A percentile compares a stretch with the other conserved stretches of the same genome.
These are phyloP conservation scores for Castanopsis chinensis DNA, from an alignment of 306 rosid genomes.

Conservation along the genomic window DNA sequence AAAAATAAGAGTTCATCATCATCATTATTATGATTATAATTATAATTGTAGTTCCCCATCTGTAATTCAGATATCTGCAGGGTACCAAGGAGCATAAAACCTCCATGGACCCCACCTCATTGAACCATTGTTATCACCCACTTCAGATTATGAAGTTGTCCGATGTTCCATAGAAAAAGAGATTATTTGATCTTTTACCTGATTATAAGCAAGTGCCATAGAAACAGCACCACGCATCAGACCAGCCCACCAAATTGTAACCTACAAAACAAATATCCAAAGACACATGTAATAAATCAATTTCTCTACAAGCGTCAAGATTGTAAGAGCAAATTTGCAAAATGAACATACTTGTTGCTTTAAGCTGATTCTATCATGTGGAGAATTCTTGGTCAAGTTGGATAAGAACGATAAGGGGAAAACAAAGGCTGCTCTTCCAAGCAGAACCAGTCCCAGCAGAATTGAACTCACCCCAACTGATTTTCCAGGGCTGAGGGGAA, in stretches of 20 bases:
- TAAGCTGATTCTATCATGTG: slow-evolving; percentile 53
- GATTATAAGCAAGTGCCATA: slow-evolving; percentile 93
- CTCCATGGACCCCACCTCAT: not conserved
- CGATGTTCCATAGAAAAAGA: slow-evolving; percentile 7
- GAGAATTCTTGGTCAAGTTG: slow-evolving; percentile 75
- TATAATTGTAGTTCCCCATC: not conserved
- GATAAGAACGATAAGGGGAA: slow-evolving; percentile 83
- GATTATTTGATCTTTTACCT: slow-evolving; percentile 46
- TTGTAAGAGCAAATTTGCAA: not conserved
- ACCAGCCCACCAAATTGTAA: slow-evolving; percentile 99
- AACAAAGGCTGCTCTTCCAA: slow-evolving; percentile 97
- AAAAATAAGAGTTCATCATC: slow-evolving; percentile 5
- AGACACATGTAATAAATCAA: slow-evolving; percentile 1
- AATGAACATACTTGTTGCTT: slow-evolving; percentile 76
- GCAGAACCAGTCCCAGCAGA: slow-evolving; percentile 71
- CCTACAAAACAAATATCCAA: slow-evolving; percentile 38
- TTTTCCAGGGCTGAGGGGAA: slow-evolving; percentile 65
- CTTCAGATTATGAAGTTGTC: not conserved
- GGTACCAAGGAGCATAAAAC: not conserved
- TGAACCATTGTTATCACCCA: not conserved
- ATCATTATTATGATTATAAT: not conserved
- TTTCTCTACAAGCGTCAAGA: not conserved
- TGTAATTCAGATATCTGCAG: not conserved
- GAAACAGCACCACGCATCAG: slow-evolving; percentile 99
- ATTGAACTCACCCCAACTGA: slow-evolving; percentile 82